Evolutionary conservation across 805 yeast species (phyloP).

Genomic region (Pichia occidentalis): DNA sequence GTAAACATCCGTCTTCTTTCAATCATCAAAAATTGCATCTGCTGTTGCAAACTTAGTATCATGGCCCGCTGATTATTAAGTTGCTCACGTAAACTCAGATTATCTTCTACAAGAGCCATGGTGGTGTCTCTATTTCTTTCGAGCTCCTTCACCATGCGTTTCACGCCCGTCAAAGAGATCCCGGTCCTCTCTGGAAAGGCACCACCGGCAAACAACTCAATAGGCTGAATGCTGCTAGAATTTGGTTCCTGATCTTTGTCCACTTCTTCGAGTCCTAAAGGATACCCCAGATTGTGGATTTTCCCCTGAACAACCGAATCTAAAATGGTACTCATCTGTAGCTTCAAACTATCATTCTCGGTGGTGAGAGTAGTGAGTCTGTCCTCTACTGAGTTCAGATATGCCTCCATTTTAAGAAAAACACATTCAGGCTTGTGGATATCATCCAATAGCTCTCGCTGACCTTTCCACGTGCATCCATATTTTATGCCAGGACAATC

Average conservation of each 20-base stretch:
- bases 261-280: conserved; percentile 42
- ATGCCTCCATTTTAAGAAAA: conserved; percentile 23
- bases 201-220: no score
- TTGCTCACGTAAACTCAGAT: conserved; percentile 38
- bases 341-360: conserved; percentile 37
- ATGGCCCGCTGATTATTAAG: conserved; percentile 38
- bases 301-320: conserved; percentile 44
- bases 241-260: no score
- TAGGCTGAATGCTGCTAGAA: no score
- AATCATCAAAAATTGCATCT: conserved; percentile 42
- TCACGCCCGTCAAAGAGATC: no score
- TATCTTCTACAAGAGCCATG: conserved; percentile 20
- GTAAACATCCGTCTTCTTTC: conserved; percentile 31
- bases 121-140: conserved; percentile 24
- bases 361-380: conserved; percentile 26
- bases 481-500: conserved; percentile 41
- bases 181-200: no score
- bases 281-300: conserved; percentile 43
- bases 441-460: conserved; percentile 24
- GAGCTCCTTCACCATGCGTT: conserved; percentile 21
- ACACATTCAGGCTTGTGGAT: conserved; percentile 28
- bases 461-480: conserved; percentile 46
- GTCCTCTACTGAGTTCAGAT: conserved; percentile 24
- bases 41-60: conserved; percentile 42
- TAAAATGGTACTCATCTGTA: conserved; percentile 39